These are phyloP conservation scores for Microdochium nivale DNA, from an alignment of 2,329 filamentous ascomycete genomes.

Conservation along the genomic window DNA sequence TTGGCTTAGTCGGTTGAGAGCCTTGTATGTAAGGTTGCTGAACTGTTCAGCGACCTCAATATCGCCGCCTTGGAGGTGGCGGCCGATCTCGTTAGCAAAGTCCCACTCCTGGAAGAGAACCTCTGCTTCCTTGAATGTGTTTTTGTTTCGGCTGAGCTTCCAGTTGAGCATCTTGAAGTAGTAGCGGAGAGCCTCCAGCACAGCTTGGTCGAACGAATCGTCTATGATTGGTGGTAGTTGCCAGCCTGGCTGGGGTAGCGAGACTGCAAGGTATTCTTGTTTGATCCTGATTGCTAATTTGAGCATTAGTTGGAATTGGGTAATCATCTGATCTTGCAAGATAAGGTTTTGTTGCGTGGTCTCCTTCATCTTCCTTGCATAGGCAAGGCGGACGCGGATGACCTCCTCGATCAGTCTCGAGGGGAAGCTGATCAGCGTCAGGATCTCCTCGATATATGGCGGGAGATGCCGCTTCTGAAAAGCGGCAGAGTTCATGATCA, in stretches of 20 bases:
- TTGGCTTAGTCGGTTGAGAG: constrained; percentile 74
- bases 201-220: constrained; percentile 87
- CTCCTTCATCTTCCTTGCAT: constrained; percentile 92
- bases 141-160: constrained; percentile 96
- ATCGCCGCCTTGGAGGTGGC: constrained; percentile 85
- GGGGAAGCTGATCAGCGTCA: constrained; percentile 95
- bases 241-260: constrained; percentile 85
- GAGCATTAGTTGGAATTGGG: constrained; percentile 88
- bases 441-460: constrained; percentile 90
- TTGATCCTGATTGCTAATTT: constrained; percentile 91
- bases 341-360: constrained; percentile 84
- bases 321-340: constrained; percentile 96
- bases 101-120: constrained; percentile 97
- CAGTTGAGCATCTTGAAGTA: constrained; percentile 99
- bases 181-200: constrained; percentile 88
- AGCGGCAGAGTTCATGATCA: constrained; percentile 76
- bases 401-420: constrained; percentile 94
- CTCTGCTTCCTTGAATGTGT: constrained; percentile 98
- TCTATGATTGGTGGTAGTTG: constrained; percentile 93
- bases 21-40: constrained; percentile 86
- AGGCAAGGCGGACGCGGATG: constrained; percentile 82
- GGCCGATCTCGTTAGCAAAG: constrained; percentile 88
- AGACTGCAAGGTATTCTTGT: constrained; percentile 74
- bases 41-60: constrained; percentile 98
- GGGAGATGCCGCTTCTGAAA: constrained; percentile 88